These are phyloP conservation scores for Amborella trichopoda DNA, from an alignment of 164 flowering plant genomes.

Conservation along the genomic window DNA sequence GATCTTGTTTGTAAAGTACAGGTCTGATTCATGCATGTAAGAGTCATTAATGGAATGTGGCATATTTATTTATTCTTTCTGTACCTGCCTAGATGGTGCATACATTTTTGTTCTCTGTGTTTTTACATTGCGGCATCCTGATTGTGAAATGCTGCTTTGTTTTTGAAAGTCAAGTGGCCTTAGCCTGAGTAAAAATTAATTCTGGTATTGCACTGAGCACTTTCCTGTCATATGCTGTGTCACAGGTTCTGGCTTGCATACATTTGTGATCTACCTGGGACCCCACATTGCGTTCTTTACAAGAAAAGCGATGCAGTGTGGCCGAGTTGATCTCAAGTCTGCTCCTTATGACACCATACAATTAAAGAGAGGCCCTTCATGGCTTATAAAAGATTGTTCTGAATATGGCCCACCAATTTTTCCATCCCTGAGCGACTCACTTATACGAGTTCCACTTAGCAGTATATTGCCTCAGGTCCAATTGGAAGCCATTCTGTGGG, in stretches of 20 bases:
- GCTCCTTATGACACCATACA: slow-evolving; percentile 93
- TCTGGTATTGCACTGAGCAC: neutral
- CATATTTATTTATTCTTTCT: too few species aligned
- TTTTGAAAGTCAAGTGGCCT: neutral
- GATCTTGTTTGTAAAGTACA: too few species aligned
- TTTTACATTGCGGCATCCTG: neutral
- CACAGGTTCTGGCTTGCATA: slow-evolving; percentile 89
- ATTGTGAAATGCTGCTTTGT: neutral
- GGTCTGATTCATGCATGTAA: too few species aligned
- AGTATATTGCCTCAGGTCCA: slow-evolving; percentile 85
- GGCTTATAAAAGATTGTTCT: slow-evolving; percentile 79
- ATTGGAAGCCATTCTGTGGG: slow-evolving; percentile 89
- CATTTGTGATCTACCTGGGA: slow-evolving; percentile 86
- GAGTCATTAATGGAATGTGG: too few species aligned
- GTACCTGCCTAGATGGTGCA: neutral
- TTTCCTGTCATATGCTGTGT: neutral
- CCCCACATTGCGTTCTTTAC: slow-evolving; percentile 91
- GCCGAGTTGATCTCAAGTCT: slow-evolving; percentile 76
- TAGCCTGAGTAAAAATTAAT: neutral
- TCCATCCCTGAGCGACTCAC: slow-evolving; percentile 25
- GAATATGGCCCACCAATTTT: slow-evolving; percentile 78
- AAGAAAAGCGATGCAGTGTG: slow-evolving; percentile 78
- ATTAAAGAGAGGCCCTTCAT: slow-evolving; percentile 66
- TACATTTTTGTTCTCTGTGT: neutral
- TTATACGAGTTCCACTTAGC: slow-evolving; percentile 53